These are phyloP conservation scores for Lactarius evosmus DNA, from an alignment of 768 basidiomycete genomes.

Conservation along the genomic window DNA sequence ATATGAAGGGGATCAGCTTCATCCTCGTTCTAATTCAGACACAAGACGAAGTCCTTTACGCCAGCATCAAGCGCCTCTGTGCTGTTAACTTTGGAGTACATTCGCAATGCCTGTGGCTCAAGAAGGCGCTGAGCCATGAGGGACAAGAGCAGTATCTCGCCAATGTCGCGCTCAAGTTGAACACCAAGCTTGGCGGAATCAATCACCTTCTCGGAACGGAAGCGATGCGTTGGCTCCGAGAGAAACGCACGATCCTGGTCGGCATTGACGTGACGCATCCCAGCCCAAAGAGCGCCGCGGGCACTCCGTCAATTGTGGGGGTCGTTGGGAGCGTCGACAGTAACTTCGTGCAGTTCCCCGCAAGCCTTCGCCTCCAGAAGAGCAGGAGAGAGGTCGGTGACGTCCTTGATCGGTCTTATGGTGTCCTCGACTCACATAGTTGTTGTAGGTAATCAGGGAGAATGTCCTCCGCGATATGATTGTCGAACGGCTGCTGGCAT, in stretches of 20 bases:
- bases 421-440: background rate
- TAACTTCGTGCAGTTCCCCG: conserved; percentile 73
- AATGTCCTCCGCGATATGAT: conserved; percentile 55
- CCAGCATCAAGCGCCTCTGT: conserved; percentile 74
- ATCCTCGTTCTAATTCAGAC: conserved; percentile 69
- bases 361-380: conserved; percentile 64
- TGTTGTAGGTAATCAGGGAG: conserved; percentile 63
- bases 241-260: conserved; percentile 73
- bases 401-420: too few relatives aligned
- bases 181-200: conserved; percentile 77
- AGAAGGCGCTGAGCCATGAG: conserved; percentile 57
- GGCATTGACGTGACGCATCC: conserved; percentile 87
- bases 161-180: conserved; percentile 78
- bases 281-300: conserved; percentile 58
- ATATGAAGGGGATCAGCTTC: conserved; percentile 50
- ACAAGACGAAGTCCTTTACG: conserved; percentile 72
- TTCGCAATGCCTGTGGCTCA: conserved; percentile 67
- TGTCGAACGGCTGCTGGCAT: conserved; percentile 61
- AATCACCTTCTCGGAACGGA: conserved; percentile 61
- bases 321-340: conserved; percentile 75
- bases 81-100: conserved; percentile 72
- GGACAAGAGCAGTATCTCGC: conserved; percentile 80
- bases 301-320: conserved; percentile 80
- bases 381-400: conserved; percentile 42
- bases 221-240: conserved; percentile 54